Conservation (phyloP, 2,329 filamentous ascomycete genomes). For the Diaporthe citrichinensis region DNA sequence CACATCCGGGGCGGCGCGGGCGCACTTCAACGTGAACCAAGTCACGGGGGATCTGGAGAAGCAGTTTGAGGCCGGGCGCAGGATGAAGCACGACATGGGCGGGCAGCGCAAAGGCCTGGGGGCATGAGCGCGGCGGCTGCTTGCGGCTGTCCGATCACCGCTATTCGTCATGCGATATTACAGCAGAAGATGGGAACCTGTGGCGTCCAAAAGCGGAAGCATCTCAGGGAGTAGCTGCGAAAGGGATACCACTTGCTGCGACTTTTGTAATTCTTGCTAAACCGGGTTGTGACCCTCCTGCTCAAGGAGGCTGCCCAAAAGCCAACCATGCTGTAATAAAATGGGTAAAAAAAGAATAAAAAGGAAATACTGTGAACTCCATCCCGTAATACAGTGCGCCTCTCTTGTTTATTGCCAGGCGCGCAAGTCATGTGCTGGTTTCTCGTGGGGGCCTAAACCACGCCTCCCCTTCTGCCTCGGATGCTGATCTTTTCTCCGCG, state of each 20-base stretch:
- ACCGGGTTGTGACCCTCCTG: background rate
- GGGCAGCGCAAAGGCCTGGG: conserved; percentile 67
- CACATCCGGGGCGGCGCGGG: conserved; percentile 42
- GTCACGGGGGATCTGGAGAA: conserved; percentile 68
- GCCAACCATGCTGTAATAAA: conserved; percentile 36
- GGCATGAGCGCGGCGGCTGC: conserved; percentile 52
- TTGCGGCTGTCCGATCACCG: background rate
- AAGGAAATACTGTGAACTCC: conserved; percentile 33
- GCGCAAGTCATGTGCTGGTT: conserved; percentile 2
- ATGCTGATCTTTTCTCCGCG: background rate
- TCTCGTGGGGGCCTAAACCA: background rate
- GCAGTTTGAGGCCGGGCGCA: conserved; percentile 70
- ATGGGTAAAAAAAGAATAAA: conserved; percentile 12
- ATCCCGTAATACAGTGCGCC: conserved; percentile 35
- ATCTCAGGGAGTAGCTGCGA: background rate
- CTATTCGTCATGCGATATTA: background rate
- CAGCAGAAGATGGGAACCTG: background rate
- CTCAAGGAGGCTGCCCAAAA: background rate
- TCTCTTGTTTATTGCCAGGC: conserved; percentile 14
- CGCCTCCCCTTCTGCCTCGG: background rate
- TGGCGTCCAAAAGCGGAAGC: background rate
- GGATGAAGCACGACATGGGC: conserved; percentile 66
- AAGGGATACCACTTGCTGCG: conserved; percentile 34
- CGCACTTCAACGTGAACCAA: conserved; percentile 53
- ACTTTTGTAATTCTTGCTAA: conserved; percentile 23